Evolutionary conservation across 2,329 filamentous ascomycete species (phyloP).

Genomic region (Juglanconis sp.): DNA sequence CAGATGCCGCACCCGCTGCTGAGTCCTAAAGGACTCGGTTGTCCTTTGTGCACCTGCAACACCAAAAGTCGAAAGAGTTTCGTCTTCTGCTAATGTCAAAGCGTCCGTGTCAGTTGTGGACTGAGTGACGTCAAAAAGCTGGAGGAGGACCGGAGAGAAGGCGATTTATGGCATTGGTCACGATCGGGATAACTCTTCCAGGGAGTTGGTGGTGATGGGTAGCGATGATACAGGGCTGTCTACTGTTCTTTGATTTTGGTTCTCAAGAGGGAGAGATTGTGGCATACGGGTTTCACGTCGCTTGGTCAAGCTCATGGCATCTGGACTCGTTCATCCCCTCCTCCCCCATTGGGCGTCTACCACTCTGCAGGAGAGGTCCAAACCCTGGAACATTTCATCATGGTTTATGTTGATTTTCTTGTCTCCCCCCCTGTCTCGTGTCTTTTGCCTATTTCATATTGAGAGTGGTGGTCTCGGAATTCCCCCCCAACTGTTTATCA

Average conservation of each 20-base stretch:
- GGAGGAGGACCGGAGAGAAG: conserved; percentile 16
- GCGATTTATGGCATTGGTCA: conserved; percentile 25
- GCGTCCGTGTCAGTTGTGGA: conserved; percentile 12
- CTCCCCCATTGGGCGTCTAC: conserved; percentile 2
- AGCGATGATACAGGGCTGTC: conserved; percentile 38
- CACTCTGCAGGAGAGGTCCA: conserved; percentile 13
- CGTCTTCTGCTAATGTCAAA: conserved; percentile 10
- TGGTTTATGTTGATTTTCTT: conserved; percentile 20
- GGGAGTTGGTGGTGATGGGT: conserved; percentile 35
- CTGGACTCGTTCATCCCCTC: not conserved
- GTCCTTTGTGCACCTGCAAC: conserved; percentile 13
- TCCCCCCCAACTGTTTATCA: conserved; percentile 19
- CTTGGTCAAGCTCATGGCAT: conserved; percentile 11
- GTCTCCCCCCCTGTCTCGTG: conserved; percentile 17
- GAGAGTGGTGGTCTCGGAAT: conserved; percentile 18
- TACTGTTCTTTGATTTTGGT: conserved; percentile 29
- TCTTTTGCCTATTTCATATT: conserved; percentile 19
- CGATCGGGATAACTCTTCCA: conserved; percentile 31
- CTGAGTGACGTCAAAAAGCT: conserved; percentile 16
- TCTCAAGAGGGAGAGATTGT: conserved; percentile 21
- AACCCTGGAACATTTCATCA: conserved; percentile 15
- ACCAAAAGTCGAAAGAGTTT: conserved; percentile 13
- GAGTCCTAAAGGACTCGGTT: conserved; percentile 45
- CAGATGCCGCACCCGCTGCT: conserved; percentile 37
- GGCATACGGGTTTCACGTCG: conserved; percentile 6